These are phyloP conservation scores for Casuarina cunninghamiana DNA, from an alignment of 306 rosid species.

Conservation along the genomic window DNA sequence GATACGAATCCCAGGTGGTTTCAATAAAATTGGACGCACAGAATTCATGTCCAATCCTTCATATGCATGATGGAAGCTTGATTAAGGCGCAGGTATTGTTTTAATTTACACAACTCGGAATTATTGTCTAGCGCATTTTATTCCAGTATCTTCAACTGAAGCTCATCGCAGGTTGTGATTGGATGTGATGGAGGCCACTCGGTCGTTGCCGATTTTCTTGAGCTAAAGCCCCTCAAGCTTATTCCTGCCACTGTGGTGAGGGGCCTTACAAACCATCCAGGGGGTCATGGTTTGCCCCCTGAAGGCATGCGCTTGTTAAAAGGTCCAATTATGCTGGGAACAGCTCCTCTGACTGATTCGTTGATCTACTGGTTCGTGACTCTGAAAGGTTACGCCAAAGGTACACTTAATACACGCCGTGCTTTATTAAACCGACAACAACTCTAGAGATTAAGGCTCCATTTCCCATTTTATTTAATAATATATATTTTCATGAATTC, in stretches of 20 bases:
- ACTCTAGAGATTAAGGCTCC: too few species aligned
- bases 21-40: slow-evolving; percentile 39
- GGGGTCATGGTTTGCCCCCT: slow-evolving; percentile 35
- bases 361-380: slow-evolving; percentile 53
- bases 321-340: slow-evolving; percentile 41
- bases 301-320: slow-evolving; percentile 29
- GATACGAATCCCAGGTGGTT: slow-evolving; percentile 31
- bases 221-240: slow-evolving; percentile 19
- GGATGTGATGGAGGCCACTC: slow-evolving; percentile 70
- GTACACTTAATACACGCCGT: background rate
- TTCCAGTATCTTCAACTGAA: background rate
- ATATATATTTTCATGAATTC: too few species aligned
- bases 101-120: background rate
- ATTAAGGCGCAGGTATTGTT: slow-evolving; percentile 44
- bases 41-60: slow-evolving; percentile 31
- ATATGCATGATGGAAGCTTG: slow-evolving; percentile 38
- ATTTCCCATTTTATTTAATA: too few species aligned
- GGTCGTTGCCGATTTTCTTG: slow-evolving; percentile 32
- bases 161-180: slow-evolving; percentile 37
- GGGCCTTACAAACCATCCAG: slow-evolving; percentile 50
- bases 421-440: too few species aligned
- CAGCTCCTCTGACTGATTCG: slow-evolving; percentile 27
- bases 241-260: slow-evolving; percentile 37
- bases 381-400: slow-evolving; percentile 2
- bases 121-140: background rate